These are phyloP conservation scores for Chlamydomonas sp. DNA, from an alignment of 139 green algal genomes.

Conservation along the genomic window DNA sequence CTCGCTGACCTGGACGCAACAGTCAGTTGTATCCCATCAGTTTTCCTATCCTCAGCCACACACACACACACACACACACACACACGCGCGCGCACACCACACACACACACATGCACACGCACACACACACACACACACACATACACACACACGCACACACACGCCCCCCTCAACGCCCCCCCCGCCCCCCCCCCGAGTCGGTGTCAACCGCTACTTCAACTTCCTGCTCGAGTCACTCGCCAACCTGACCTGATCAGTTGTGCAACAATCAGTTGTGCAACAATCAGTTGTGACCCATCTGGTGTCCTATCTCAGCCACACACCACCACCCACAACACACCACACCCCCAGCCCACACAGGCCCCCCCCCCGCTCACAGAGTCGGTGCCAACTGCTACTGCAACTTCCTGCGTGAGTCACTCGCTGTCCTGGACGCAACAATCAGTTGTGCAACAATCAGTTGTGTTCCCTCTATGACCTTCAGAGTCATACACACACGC, in stretches of 20 bases:
- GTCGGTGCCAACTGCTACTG: constrained; percentile 27
- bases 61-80: neutral
- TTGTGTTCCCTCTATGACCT: too few relatives aligned
- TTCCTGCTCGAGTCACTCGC: neutral
- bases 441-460: too few relatives aligned
- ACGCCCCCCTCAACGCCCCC: neutral
- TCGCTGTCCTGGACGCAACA: too few relatives aligned
- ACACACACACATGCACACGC: too few relatives aligned
- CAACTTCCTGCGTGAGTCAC: neutral
- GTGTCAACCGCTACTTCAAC: neutral
- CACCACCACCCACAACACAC: neutral
- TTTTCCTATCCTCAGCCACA: too few relatives aligned
- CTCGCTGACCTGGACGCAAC: too few relatives aligned
- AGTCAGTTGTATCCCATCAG: too few relatives aligned
- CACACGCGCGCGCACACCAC: neutral
- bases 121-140: constrained; percentile 3
- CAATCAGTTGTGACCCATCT: too few relatives aligned
- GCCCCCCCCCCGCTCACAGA: constrained; percentile 19
- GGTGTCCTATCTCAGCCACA: too few relatives aligned
- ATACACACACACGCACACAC: neutral
- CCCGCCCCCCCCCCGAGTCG: neutral
- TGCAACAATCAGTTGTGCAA: too few relatives aligned
- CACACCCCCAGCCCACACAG: too few relatives aligned
- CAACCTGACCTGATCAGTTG: too few relatives aligned
- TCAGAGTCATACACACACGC: neutral